Percentiles rank a stretch among this genome's conserved stretches.
phyloP scores from a whole-genome alignment of 371 early-diverging fungal genomes.

The Mortierella sp. region DNA sequence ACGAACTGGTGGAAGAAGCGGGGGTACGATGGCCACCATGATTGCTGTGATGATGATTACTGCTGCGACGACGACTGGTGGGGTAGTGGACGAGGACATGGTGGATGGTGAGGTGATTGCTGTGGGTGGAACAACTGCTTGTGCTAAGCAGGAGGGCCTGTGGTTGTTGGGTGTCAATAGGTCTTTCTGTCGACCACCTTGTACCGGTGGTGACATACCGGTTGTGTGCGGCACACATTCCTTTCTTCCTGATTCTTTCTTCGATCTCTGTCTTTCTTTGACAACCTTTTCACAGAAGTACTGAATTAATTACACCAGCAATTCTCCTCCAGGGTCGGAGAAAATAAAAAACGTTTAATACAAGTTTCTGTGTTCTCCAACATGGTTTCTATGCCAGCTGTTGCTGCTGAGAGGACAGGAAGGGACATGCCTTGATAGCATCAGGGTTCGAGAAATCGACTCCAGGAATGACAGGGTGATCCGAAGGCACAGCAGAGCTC shows the following conservation, averaged over 20 bases:
- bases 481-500: constrained; percentile 20
- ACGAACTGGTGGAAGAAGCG: constrained; percentile 5
- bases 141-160: background rate
- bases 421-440: constrained; percentile 39
- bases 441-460: constrained; percentile 35
- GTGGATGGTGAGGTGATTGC: background rate
- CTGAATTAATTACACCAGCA: background rate
- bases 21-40: background rate
- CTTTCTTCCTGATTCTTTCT: background rate
- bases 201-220: background rate
- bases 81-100: background rate
- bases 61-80: background rate
- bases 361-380: background rate
- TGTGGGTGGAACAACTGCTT: background rate
- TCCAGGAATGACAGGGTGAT: constrained; percentile 44
- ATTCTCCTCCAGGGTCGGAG: background rate
- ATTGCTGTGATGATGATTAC: background rate
- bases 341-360: background rate
- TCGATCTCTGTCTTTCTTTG: background rate
- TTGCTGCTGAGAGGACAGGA: constrained; percentile 23
- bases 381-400: too few species aligned
- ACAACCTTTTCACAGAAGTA: too few species aligned
- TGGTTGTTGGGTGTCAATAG: too few species aligned
- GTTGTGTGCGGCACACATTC: background rate
- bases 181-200: background rate